Conservation (phyloP, 2,329 filamentous ascomycete species). For the Fusarium papillatum region DNA sequence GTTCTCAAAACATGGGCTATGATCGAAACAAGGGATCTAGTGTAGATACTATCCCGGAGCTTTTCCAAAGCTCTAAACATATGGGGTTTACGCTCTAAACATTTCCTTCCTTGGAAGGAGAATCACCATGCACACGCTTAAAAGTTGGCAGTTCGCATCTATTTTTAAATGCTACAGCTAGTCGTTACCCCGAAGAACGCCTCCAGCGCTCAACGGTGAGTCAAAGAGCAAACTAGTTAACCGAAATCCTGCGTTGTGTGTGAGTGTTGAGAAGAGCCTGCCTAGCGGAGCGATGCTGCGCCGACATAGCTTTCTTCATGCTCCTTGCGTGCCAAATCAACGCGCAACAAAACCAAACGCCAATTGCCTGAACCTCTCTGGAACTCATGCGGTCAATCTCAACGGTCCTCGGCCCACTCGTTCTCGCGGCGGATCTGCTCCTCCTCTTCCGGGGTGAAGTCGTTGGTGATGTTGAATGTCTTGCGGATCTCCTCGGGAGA, state of each 20-base stretch:
- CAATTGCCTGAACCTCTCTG: slow-evolving; percentile 18
- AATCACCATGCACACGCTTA: background rate
- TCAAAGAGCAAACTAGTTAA: slow-evolving; percentile 19
- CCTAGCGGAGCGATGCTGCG: slow-evolving; percentile 3
- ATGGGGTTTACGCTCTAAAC: background rate
- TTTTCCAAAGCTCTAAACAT: background rate
- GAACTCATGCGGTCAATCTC: slow-evolving; percentile 44
- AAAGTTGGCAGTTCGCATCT: slow-evolving; percentile 6
- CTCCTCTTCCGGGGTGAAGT: slow-evolving; percentile 99
- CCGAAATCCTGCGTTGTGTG: slow-evolving; percentile 18
- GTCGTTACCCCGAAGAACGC: slow-evolving; percentile 10
- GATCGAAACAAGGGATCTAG: background rate
- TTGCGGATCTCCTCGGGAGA: slow-evolving; percentile 99
- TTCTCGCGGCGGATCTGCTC: slow-evolving; percentile 96
- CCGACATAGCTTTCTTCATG: slow-evolving; percentile 13
- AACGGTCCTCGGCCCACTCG: slow-evolving; percentile 91
- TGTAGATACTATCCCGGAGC: background rate
- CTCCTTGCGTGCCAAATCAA: slow-evolving; percentile 36
- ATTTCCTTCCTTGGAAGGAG: background rate
- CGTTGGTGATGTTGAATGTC: slow-evolving; percentile 99
- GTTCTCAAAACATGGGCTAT: background rate
- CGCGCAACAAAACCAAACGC: slow-evolving; percentile 39
- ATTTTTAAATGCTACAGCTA: slow-evolving; percentile 9
- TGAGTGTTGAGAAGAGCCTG: slow-evolving; percentile 12
- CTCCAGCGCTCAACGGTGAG: slow-evolving; percentile 5